phyloP scores from a whole-genome alignment of 257 asterid genomes.

The Nemophila menziesii region DNA sequence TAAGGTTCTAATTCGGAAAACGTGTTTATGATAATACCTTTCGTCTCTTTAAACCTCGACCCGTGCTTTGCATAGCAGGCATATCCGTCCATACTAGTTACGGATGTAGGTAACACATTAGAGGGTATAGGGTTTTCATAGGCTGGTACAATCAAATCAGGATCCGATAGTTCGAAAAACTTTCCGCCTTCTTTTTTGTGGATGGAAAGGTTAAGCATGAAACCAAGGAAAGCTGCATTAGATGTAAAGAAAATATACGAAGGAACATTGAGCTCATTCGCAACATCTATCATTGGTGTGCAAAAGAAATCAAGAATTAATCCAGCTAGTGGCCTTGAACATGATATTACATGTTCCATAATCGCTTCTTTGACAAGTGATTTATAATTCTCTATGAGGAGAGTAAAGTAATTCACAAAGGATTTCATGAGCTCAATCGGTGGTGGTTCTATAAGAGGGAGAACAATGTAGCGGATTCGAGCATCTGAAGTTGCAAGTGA shows the following conservation, averaged over 20 bases:
- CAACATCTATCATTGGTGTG: no score
- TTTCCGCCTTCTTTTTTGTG: background rate
- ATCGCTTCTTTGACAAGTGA: constrained; percentile 3
- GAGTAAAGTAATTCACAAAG: background rate
- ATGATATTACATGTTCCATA: background rate
- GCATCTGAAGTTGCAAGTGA: no score
- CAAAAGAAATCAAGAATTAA: no score
- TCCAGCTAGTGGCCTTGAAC: constrained; percentile 5
- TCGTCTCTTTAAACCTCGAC: no score
- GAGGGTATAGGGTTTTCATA: no score
- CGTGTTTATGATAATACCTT: no score
- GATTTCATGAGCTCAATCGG: background rate
- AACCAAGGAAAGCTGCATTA: no score
- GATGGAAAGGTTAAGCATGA: constrained; percentile 2
- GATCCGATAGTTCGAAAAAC: background rate
- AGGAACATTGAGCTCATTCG: no score
- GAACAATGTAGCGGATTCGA: constrained; percentile 1
- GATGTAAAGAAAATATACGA: no score
- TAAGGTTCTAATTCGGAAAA: no score
- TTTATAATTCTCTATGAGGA: constrained; percentile 2
- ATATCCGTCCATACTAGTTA: background rate
- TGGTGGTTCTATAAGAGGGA: constrained; percentile 1
- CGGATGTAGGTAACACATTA: background rate
- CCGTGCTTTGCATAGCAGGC: background rate
- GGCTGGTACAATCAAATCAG: constrained; percentile 1